Base-by-base conservation (phyloP, 257 asterid species). In the Gentiana dahurica region DNA sequence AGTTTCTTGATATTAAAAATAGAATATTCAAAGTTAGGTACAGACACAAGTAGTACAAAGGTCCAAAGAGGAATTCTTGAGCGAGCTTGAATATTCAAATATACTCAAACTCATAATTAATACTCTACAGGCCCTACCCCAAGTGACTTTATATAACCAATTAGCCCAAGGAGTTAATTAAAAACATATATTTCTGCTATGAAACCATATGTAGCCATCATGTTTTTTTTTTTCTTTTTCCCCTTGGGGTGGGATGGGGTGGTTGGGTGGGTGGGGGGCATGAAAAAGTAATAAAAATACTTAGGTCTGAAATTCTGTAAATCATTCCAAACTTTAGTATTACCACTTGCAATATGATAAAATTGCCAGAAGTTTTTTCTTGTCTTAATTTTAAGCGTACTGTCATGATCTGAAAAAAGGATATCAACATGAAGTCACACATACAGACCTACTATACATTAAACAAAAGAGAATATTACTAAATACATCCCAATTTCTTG, bases 91-190 rank as follows among this genome's bases (percentile, higher is more conserved):
- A 71, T 50, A 63, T 72, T 64, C 49, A 56, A 55, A 68, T 67
- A 69, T 54, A 5, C 46, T 41, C 2, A 41, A 41, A 41, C 1
- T 41, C 46, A 41, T 41, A 41, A 41, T 54, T 51, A 58, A 49
- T 68, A 41, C 50, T 65, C 65, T 62, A 12, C 24, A 64, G 57
- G 64, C 37, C 61, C 68, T 47, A 55, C 62, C 62, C 43, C 52
- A 63, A 15, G 70, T 56, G 67, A 69, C 54, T 78, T 68, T 37
- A 68, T 54, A 57, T 57, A 54, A 24, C 24, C 24, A 51, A 67
- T 43, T 68, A 81, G 81, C 75, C 78, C 79, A 76, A 66, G 54
- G 45, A 50, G 68, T 65, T 38, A 74, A 6, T 64, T 66, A 62
- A 72, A 60, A 69, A 65, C 71, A 70, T 45, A 65, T 51, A 44